phyloP scores from a whole-genome alignment of 1,139 yeast species.

The Kodamaea ohmeri region DNA sequence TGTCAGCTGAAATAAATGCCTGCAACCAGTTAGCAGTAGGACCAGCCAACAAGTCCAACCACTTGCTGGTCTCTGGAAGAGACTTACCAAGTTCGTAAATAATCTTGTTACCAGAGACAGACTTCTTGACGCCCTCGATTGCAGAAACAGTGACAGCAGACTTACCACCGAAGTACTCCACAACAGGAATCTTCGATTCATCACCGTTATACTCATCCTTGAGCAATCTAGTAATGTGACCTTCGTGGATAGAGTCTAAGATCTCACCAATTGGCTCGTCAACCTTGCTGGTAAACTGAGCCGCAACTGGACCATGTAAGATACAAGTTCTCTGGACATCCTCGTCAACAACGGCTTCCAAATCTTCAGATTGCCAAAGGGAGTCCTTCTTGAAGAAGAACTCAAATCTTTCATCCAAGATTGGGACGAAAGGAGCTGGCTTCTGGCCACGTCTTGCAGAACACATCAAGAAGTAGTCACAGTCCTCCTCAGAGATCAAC shows the following conservation, averaged over 20 bases:
- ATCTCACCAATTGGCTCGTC: conserved; percentile 92
- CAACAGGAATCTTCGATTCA: conserved; percentile 70
- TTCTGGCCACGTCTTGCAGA: conserved; percentile 86
- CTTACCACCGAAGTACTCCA: conserved; percentile 84
- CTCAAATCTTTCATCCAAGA: conserved; percentile 90
- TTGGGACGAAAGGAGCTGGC: conserved; percentile 98
- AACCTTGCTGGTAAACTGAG: conserved; percentile 80
- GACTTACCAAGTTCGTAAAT: conserved; percentile 47
- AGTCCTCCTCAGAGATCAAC: conserved; percentile 91
- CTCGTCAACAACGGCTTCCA: conserved; percentile 92
- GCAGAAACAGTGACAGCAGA: conserved; percentile 34
- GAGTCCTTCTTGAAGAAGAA: conserved; percentile 98
- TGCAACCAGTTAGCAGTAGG: conserved; percentile 80
- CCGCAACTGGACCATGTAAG: conserved; percentile 98
- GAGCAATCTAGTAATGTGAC: conserved; percentile 72
- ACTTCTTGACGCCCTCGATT: conserved; percentile 32
- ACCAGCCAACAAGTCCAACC: conserved; percentile 87
- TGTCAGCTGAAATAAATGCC: conserved; percentile 76
- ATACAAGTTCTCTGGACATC: conserved; percentile 99
- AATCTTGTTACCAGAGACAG: conserved; percentile 34
- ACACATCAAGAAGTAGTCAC: conserved; percentile 84
- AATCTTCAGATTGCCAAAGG: conserved; percentile 97
- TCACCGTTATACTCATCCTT: conserved; percentile 72
- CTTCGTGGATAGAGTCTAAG: conserved; percentile 84
- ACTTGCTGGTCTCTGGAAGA: conserved; percentile 51